A percentile compares a stretch with the other conserved stretches of the same genome.
Conservation (phyloP, 345 rosid genomes). For the Euclidium syriacum region DNA sequence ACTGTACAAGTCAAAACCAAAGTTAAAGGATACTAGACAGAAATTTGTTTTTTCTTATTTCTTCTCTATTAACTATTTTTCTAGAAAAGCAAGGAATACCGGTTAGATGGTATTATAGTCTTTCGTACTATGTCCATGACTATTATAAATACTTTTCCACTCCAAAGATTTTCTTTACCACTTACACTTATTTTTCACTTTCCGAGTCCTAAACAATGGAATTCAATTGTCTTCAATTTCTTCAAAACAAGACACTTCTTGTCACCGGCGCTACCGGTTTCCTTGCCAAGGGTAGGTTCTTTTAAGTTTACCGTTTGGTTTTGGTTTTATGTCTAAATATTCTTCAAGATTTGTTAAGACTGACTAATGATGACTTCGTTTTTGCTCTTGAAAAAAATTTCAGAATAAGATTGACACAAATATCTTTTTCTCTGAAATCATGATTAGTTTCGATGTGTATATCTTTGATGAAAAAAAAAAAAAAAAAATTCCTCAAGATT, state of each 20-base stretch:
- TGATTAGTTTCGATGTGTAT: neutral
- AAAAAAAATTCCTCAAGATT: neutral
- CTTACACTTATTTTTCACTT: neutral
- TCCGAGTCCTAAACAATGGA: conserved; percentile 14
- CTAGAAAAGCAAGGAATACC: neutral
- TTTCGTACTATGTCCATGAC: neutral
- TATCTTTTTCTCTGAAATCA: neutral
- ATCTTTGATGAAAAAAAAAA: too few relatives aligned
- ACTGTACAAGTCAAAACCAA: neutral
- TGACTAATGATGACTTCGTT: neutral
- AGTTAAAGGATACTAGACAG: too few relatives aligned
- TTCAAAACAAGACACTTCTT: conserved; percentile 29
- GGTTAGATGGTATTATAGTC: conserved; percentile 11
- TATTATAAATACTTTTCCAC: conserved; percentile 10
- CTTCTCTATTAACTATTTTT: neutral
- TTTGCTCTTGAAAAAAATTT: neutral
- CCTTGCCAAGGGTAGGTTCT: conserved; percentile 32
- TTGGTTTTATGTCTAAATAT: neutral
- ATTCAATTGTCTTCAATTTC: conserved; percentile 15
- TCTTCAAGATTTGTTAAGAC: too few relatives aligned
- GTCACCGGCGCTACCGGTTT: conserved; percentile 35
- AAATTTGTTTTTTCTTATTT: conserved; percentile 3
- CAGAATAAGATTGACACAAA: neutral
- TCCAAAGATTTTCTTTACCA: neutral
- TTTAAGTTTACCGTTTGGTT: neutral